Percentiles rank a stretch among this genome's conserved stretches.
Conservation (phyloP, 2,329 filamentous ascomycete species). For the Monilinia aucupariae region DNA sequence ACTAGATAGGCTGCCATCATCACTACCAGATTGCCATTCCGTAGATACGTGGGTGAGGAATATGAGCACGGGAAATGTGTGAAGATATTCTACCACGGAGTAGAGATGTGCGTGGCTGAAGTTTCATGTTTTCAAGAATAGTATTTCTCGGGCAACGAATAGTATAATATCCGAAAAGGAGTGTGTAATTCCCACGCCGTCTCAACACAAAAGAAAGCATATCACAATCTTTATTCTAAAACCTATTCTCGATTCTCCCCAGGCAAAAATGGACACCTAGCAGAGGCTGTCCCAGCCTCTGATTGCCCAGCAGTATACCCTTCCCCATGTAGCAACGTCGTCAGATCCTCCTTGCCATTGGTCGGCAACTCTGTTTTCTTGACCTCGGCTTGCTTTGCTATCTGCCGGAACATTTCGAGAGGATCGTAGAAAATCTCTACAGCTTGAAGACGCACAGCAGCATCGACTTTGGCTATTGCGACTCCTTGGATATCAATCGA, state of each 20-base stretch:
- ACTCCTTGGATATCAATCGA: constrained; percentile 59
- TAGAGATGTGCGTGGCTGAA: background rate
- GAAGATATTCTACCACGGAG: background rate
- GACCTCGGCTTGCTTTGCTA: constrained; percentile 42
- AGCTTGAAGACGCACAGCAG: constrained; percentile 51
- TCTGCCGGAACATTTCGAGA: constrained; percentile 62
- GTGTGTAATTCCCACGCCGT: background rate
- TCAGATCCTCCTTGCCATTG: constrained; percentile 17
- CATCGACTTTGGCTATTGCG: constrained; percentile 56
- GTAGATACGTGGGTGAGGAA: too few species aligned
- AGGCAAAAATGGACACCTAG: constrained; percentile 11
- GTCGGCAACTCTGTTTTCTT: constrained; percentile 15
- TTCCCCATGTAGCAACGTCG: constrained; percentile 22
- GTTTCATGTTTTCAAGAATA: background rate
- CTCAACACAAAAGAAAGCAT: background rate
- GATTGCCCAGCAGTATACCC: constrained; percentile 5
- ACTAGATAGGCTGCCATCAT: too few species aligned
- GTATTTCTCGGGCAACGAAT: background rate
- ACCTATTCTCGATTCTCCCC: constrained; percentile 6
- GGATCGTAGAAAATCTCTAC: constrained; percentile 64
- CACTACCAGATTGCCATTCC: too few species aligned
- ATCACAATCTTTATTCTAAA: background rate
- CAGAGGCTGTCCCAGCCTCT: background rate
- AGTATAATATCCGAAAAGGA: background rate
- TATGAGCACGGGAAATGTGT: too few species aligned